phyloP scores from a whole-genome alignment of 2,329 filamentous ascomycete species.

The Pseudogymnoascus verrucosus region DNA sequence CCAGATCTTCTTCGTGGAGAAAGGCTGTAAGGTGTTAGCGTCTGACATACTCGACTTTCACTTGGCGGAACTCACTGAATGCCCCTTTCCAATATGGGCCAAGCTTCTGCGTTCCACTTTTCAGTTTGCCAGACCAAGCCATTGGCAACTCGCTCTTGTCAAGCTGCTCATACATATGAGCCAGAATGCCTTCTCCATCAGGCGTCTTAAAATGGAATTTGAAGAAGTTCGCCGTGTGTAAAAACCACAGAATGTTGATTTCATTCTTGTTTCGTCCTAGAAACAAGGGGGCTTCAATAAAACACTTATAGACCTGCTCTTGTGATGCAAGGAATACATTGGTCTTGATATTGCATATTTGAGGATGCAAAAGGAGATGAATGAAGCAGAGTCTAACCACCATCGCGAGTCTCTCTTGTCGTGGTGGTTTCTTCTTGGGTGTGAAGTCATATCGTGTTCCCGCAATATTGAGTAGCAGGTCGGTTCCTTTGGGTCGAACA shows the following conservation, averaged over 20 bases:
- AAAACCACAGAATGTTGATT: slow-evolving; percentile 38
- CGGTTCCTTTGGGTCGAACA: neutral
- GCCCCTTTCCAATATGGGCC: slow-evolving; percentile 42
- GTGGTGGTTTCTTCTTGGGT: neutral
- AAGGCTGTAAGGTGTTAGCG: slow-evolving; percentile 15
- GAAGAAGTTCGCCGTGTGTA: slow-evolving; percentile 46
- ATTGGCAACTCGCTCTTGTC: slow-evolving; percentile 31
- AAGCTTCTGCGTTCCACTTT: slow-evolving; percentile 29
- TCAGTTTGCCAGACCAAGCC: slow-evolving; percentile 33
- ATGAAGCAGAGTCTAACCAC: slow-evolving; percentile 24
- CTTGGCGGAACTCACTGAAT: slow-evolving; percentile 30
- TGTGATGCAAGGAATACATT: slow-evolving; percentile 37
- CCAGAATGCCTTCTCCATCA: slow-evolving; percentile 31
- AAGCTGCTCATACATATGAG: slow-evolving; percentile 30
- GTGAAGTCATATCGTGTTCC: neutral
- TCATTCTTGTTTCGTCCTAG: slow-evolving; percentile 27
- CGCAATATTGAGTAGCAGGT: neutral
- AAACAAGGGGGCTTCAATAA: slow-evolving; percentile 33
- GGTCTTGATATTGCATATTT: slow-evolving; percentile 15
- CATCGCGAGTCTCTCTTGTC: slow-evolving; percentile 13
- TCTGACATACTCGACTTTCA: slow-evolving; percentile 9
- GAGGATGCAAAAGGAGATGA: slow-evolving; percentile 22
- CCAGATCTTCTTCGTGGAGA: neutral
- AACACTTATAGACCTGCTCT: slow-evolving; percentile 33
- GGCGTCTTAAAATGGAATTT: slow-evolving; percentile 38